phyloP scores from a whole-genome alignment of 768 basidiomycete genomes.

The Trametes coccinea region DNA sequence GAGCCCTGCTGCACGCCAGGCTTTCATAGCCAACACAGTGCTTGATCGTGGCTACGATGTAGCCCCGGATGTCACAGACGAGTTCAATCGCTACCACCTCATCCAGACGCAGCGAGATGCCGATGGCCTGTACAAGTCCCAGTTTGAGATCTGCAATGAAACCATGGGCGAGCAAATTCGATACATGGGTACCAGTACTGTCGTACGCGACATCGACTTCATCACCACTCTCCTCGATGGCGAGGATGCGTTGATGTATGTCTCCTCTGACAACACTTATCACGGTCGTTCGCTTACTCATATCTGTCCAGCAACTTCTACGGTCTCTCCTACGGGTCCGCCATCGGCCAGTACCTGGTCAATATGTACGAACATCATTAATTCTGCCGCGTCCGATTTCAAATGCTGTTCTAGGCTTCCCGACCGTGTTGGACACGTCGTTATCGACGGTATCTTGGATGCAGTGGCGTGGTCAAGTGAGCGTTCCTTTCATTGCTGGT shows the following conservation, averaged over 20 bases:
- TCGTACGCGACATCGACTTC: slow-evolving; percentile 36
- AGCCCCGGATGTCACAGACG: slow-evolving; percentile 25
- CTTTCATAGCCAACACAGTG: slow-evolving; percentile 30
- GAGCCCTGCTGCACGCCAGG: slow-evolving; percentile 24
- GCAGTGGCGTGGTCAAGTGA: slow-evolving; percentile 31
- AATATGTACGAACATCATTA: slow-evolving; percentile 30
- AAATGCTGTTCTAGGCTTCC: slow-evolving; percentile 28
- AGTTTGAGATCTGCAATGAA: slow-evolving; percentile 30
- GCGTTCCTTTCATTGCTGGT: slow-evolving; percentile 7
- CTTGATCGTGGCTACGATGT: slow-evolving; percentile 30
- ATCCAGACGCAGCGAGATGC: slow-evolving; percentile 25
- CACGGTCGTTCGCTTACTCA: background rate
- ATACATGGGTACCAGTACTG: slow-evolving; percentile 35
- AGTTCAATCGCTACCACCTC: slow-evolving; percentile 24
- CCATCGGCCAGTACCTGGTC: slow-evolving; percentile 35
- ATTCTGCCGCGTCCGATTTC: no score
- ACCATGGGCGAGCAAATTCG: slow-evolving; percentile 31
- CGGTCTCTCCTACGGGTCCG: slow-evolving; percentile 36
- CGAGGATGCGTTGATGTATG: slow-evolving; percentile 29
- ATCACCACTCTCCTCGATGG: slow-evolving; percentile 32
- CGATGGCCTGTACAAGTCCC: slow-evolving; percentile 26
- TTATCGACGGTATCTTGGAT: slow-evolving; percentile 35
- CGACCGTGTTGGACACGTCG: slow-evolving; percentile 31
- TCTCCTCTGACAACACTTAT: background rate
- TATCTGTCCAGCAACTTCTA: slow-evolving; percentile 29